Percentiles rank a stretch among this genome's conserved stretches.
Conservation (phyloP, 495 filamentous ascomycete species). For the Xylaria sp. region DNA sequence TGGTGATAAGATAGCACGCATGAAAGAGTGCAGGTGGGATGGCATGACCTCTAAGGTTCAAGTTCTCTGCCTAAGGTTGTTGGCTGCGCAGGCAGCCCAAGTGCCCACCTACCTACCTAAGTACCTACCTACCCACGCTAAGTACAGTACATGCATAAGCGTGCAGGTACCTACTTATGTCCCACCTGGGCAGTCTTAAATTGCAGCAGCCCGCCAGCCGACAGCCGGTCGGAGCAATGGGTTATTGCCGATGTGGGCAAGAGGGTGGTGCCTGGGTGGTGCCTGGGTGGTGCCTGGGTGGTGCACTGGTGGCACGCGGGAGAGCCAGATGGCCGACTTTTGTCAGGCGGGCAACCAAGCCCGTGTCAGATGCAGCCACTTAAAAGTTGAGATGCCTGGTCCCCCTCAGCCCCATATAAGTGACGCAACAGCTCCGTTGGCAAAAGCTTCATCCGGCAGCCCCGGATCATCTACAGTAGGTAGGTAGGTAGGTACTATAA, state of each 20-base stretch:
- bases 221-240: not conserved
- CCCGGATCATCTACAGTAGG: slow-evolving; percentile 6
- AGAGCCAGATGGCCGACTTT: not conserved
- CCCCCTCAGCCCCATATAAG: slow-evolving; percentile 13
- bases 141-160: not conserved
- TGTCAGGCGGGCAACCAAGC: slow-evolving; percentile 17
- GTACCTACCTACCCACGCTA: no score
- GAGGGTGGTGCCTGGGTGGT: no score
- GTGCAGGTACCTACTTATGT: not conserved
- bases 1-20: not conserved
- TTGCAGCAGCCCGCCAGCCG: not conserved
- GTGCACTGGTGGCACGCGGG: slow-evolving; percentile 10
- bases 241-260: not conserved
- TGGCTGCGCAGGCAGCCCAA: no score
- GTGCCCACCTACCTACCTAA: no score
- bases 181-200: not conserved
- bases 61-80: no score
- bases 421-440: slow-evolving; percentile 23
- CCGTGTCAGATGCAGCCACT: slow-evolving; percentile 18
- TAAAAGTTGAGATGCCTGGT: not conserved
- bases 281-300: no score
- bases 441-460: slow-evolving; percentile 3
- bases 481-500: no score
- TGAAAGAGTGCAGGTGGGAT: slow-evolving; percentile 1
- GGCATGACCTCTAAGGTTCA: slow-evolving; percentile 6